Base-by-base conservation (phyloP, 441 rosid genomes). In the Jatropha podagrica region DNA sequence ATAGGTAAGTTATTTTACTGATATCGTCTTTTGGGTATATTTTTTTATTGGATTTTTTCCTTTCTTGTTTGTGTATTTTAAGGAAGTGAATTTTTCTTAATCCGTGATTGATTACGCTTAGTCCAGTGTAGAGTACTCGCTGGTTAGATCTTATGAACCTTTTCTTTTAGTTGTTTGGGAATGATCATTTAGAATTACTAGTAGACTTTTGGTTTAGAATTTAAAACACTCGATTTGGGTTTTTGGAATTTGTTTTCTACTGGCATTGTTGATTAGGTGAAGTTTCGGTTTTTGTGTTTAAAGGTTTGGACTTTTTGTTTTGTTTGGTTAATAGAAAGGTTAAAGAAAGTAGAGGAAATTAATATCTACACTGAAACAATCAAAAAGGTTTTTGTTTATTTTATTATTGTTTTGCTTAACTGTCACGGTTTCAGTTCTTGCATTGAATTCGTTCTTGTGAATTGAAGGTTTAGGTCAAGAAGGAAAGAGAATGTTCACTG, bases 401-500 rank as follows among this genome's bases (percentile, higher is more conserved):
- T 9, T 72, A 56, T 8, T 42, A 4, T 59, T 40, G n/a, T 73
- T 66, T 12, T 41, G 42, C 5, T 23, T 17, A 65, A 40, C 12
- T 44, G 62, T 69, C 12, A 11, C n/a, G 7, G 56, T 76, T n/a
- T 23, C 20, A 2, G 10, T 52, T 51, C 65, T 65, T 23, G 67
- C 23, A 64, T 61, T 66, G 69, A 72, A 26, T 27, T 68, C 67
- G 52, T 69, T 51, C 56, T 55, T 52, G 26, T 69, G 65, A 68
- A 74, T 60, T 61, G 61, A 66, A 66, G 62, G 52, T 81, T 65
- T 73, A 71, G 89, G 77, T 79, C 78, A 83, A 74, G 75, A 60
- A 62, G 76, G 67, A 77, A 23, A 74, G 55, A 62, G 75, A 63
- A 93, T 93, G 98, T 88, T 89, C 82, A 68, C 81, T 0, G 86